Evolutionary conservation across 345 rosid genomes (phyloP), one percentile per base, ranked within the genome.

Genomic region (Jatropha curcas): DNA sequence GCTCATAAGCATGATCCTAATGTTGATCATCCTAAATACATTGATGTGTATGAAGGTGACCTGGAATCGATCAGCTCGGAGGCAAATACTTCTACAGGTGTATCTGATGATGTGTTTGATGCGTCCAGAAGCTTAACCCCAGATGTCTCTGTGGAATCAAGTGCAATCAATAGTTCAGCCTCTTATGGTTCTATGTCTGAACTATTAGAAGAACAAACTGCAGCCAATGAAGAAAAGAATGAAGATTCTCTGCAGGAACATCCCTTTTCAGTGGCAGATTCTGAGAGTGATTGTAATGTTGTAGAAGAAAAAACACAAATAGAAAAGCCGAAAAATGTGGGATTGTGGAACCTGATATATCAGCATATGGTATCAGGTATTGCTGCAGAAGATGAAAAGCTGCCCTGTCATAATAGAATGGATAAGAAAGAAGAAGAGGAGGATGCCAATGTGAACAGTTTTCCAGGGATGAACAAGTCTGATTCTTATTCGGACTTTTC

Each of bases 291-390:
- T 61, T 25, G 22, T 11, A 70, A 59, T 25, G 39, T 28, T 34
- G 73, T 16, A 67, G 59, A 77, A 43, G 53, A 53, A 35, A 50
- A 77, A 70, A 72, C 79, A 6, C 74, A 80, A 48, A 67, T 57
- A 74, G 92, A 82, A 82, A 84, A 86, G 77, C 87, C 75, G 65
- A 88, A 83, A 72, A 83, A 83, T 64, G 77, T 71, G 24, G 82
- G 83, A 59, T 53, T 95, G 75, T 95, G 99, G 98, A 68, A 80
- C 75, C 74, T 92, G 71, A 82, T 95, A 71, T 88, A 92, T 74
- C 87, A 76, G 80, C 88, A 89, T 66, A 87, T 95, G 96, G 96
- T 74, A 72, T 80, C 94, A 61, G 89, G 85, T 48, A 74, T 71
- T 31, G 87, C 81, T 69, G 84, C 76, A 68, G 87, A 80, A 68